These are phyloP conservation scores for Byssochlamys sp. DNA, from an alignment of 2,329 filamentous ascomycete species.

Conservation along the genomic window DNA sequence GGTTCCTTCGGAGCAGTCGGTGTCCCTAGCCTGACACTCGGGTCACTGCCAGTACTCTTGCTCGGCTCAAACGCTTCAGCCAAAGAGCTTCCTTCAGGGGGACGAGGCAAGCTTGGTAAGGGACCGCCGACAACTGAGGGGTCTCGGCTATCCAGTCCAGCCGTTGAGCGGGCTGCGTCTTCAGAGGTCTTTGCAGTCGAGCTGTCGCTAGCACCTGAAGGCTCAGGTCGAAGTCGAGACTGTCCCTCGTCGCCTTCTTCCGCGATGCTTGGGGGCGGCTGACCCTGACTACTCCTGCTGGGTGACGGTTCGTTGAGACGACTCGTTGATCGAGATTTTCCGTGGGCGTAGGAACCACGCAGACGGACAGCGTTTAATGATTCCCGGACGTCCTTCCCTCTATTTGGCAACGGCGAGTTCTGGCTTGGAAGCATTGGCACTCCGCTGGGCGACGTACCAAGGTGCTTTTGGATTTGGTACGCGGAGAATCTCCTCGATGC, in stretches of 20 bases:
- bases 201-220: conserved; percentile 28
- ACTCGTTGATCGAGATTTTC: conserved; percentile 43
- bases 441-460: conserved; percentile 69
- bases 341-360: conserved; percentile 47
- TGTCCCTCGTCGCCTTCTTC: conserved; percentile 48
- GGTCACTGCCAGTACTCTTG: conserved; percentile 13
- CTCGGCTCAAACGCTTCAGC: conserved; percentile 27
- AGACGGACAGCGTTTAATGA: conserved; percentile 65
- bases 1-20: conserved; percentile 15
- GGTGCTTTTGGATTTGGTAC: conserved; percentile 91
- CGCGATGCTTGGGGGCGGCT: conserved; percentile 44
- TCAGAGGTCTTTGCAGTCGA: conserved; percentile 52
- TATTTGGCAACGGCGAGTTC: conserved; percentile 55
- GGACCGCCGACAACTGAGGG: conserved; percentile 45
- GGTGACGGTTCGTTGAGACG: conserved; percentile 52
- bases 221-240: conserved; percentile 25
- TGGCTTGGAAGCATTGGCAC: conserved; percentile 68
- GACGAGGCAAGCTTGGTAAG: conserved; percentile 45
- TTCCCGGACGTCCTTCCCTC: conserved; percentile 65
- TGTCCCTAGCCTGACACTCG: conserved; percentile 15
- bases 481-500: conserved; percentile 89
- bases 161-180: conserved; percentile 48
- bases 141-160: conserved; percentile 25
- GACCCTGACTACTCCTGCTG: conserved; percentile 40
- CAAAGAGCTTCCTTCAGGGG: conserved; percentile 25